Percentiles rank a stretch among this genome's conserved stretches.
Evolutionary conservation across 2,329 filamentous ascomycete species (phyloP).

Genomic region (Fusarium mangiferae): DNA sequence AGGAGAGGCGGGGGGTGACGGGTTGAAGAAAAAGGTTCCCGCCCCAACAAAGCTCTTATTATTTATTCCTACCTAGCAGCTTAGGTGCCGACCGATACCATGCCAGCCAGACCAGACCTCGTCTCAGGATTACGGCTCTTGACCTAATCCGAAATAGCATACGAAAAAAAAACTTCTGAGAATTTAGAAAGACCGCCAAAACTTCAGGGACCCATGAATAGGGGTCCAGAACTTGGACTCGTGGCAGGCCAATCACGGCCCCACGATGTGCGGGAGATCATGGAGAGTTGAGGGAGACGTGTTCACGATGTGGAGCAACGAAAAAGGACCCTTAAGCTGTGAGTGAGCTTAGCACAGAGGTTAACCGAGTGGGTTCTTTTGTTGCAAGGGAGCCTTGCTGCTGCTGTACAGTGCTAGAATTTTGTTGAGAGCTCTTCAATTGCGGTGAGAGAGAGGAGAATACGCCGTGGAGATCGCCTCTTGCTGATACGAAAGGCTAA

Average conservation of each 20-base stretch:
- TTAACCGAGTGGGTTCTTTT: slow-evolving; percentile 4
- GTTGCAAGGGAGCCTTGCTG: slow-evolving; percentile 21
- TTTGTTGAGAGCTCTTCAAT: slow-evolving; percentile 15
- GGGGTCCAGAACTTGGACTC: slow-evolving; percentile 37
- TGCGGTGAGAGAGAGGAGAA: slow-evolving; percentile 7
- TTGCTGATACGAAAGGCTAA: not conserved
- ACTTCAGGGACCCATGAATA: slow-evolving; percentile 29
- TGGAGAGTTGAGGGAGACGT: slow-evolving; percentile 31
- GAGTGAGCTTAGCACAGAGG: slow-evolving; percentile 24
- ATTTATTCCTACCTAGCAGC: slow-evolving; percentile 14
- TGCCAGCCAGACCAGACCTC: not conserved
- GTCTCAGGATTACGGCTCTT: slow-evolving; percentile 26
- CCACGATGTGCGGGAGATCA: slow-evolving; percentile 41
- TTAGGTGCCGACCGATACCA: not conserved
- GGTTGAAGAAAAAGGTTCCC: not conserved
- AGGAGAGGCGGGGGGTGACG: not conserved
- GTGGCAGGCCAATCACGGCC: slow-evolving; percentile 29
- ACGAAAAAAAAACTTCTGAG: slow-evolving; percentile 11
- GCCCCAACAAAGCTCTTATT: slow-evolving; percentile 17
- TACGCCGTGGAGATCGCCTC: not conserved
- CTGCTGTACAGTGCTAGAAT: not conserved
- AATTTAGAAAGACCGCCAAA: not conserved
- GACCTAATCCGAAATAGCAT: slow-evolving; percentile 40
- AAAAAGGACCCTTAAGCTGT: slow-evolving; percentile 11
- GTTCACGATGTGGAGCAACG: slow-evolving; percentile 15